These are phyloP conservation scores for Starmera pachycereana DNA, from an alignment of 805 yeast species.

Conservation along the genomic window DNA sequence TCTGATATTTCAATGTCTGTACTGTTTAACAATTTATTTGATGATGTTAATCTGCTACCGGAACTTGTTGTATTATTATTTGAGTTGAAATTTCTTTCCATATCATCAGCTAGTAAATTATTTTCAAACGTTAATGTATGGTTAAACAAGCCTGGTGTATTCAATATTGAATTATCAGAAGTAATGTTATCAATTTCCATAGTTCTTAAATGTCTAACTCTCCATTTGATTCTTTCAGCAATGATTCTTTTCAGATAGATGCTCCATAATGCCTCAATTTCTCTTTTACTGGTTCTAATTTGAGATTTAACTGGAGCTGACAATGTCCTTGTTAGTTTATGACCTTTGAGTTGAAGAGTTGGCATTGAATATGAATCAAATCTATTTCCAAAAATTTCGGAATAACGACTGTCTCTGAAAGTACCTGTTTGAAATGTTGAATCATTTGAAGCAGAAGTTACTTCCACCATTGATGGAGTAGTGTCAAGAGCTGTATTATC, in stretches of 20 bases:
- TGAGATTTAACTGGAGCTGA: constrained; percentile 12
- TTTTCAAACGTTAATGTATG: no score
- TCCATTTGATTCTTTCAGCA: constrained; percentile 22
- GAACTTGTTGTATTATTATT: no score
- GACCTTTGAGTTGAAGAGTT: not conserved
- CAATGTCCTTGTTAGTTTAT: constrained; percentile 9
- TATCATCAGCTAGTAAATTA: no score
- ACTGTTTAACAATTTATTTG: no score
- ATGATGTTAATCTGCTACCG: no score
- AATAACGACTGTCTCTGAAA: not conserved
- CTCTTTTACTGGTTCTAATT: constrained; percentile 2
- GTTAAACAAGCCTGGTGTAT: no score
- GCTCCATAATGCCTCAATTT: constrained; percentile 20
- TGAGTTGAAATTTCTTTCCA: no score
- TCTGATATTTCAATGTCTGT: no score
- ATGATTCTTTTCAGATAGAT: constrained; percentile 22
- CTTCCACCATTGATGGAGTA: not conserved
- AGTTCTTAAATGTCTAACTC: constrained; percentile 13
- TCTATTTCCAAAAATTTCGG: not conserved
- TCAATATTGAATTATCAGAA: no score
- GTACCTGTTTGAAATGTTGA: not conserved
- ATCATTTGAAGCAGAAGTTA: not conserved
- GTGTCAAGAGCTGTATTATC: constrained; percentile 5
- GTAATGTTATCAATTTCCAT: no score
- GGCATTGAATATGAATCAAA: not conserved